Conservation (phyloP, 2,329 filamentous ascomycete species). For the Cladophialophora chaetospira region DNA sequence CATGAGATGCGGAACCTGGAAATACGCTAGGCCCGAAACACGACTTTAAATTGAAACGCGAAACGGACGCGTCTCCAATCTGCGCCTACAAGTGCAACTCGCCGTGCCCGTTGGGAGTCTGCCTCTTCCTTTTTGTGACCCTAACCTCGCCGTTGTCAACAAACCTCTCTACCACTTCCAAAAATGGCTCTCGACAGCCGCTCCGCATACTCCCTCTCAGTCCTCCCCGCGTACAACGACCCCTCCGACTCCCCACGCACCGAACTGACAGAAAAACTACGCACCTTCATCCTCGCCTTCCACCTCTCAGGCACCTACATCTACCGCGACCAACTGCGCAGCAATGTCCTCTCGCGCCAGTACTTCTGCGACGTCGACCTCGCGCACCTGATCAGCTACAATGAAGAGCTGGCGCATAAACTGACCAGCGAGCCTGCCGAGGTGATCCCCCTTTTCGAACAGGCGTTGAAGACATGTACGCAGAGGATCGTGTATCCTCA, state of each 20-base stretch:
- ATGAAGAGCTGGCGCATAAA: constrained; percentile 89
- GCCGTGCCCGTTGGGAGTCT: too few species aligned
- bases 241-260: constrained; percentile 68
- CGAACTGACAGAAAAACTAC: constrained; percentile 75
- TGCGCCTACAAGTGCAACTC: too few species aligned
- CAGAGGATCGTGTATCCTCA: constrained; percentile 89
- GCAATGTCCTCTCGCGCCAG: constrained; percentile 91
- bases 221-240: constrained; percentile 70
- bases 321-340: constrained; percentile 94
- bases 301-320: constrained; percentile 92
- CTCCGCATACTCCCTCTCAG: constrained; percentile 81
- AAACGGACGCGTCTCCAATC: too few species aligned
- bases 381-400: constrained; percentile 91
- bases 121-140: too few species aligned
- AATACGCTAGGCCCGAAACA: too few species aligned
- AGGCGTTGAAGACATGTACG: constrained; percentile 85
- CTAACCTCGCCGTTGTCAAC: too few species aligned
- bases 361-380: constrained; percentile 97
- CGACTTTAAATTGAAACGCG: too few species aligned
- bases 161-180: too few species aligned
- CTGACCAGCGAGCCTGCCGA: constrained; percentile 88
- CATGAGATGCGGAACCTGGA: too few species aligned
- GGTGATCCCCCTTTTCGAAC: constrained; percentile 90
- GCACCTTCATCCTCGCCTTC: constrained; percentile 91
- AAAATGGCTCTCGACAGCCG: constrained; percentile 70